phyloP scores from a whole-genome alignment of 2,329 filamentous ascomycete species.

The Verticillium isaacii region DNA sequence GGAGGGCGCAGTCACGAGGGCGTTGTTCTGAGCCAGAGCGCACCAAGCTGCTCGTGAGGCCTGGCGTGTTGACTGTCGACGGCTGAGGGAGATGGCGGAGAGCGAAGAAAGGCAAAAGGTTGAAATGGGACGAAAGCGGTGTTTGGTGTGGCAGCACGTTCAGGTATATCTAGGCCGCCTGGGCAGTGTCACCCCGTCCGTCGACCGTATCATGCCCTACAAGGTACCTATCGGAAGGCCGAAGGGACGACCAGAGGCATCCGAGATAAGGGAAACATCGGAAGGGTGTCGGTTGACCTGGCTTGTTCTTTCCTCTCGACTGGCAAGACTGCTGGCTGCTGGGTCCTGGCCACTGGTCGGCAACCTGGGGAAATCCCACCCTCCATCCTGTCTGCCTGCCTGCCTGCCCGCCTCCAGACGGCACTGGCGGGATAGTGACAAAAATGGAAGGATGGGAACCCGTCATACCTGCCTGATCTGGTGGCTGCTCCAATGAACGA shows the following conservation, averaged over 20 bases:
- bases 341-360: neutral
- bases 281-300: neutral
- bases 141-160: neutral
- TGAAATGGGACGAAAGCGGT: neutral
- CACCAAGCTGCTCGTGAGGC: neutral
- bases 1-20: neutral
- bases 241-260: neutral
- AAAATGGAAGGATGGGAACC: neutral
- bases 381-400: neutral
- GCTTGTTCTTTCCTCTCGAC: neutral
- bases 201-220: neutral
- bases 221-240: neutral
- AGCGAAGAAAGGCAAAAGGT: neutral
- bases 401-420: neutral
- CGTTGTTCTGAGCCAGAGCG: neutral
- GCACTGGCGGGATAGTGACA: neutral
- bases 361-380: neutral
- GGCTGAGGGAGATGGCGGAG: neutral
- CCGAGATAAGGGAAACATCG: neutral
- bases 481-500: neutral
- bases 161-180: neutral
- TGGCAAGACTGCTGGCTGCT: neutral
- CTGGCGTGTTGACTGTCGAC: neutral
- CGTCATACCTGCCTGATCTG: neutral
- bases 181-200: neutral